Evolutionary conservation across 1,284 basidiomycete species (phyloP).

Genomic region (Fistulina hepatica): DNA sequence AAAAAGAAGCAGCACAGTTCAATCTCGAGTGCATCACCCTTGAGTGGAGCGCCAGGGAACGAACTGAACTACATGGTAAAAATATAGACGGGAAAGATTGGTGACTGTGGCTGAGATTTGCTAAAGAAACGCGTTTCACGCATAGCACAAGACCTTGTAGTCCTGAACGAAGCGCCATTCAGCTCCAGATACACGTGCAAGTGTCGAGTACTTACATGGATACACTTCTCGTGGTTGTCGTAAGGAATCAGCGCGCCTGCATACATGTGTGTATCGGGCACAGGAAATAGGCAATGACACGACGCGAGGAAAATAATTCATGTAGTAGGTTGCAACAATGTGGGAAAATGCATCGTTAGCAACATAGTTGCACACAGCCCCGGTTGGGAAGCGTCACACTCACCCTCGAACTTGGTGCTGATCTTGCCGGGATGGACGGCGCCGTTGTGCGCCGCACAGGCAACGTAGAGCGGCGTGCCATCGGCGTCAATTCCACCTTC

Average conservation of each 20-base stretch:
- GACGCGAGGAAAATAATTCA: slow-evolving; percentile 2
- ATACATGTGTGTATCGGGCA: too few species aligned
- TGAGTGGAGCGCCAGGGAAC: too few species aligned
- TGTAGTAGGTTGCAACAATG: neutral
- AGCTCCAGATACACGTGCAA: neutral
- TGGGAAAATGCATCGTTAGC: neutral
- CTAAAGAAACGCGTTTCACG: slow-evolving; percentile 4
- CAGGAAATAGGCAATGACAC: too few species aligned
- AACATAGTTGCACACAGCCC: too few species aligned
- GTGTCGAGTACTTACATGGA: slow-evolving; percentile 26
- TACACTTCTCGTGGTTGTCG: slow-evolving; percentile 35
- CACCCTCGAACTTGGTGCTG: slow-evolving; percentile 42
- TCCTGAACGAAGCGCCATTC: slow-evolving; percentile 1
- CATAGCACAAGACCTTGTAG: slow-evolving; percentile 14
- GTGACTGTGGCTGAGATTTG: too few species aligned
- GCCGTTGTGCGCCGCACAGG: slow-evolving; percentile 41
- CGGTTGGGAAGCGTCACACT: too few species aligned
- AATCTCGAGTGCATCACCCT: too few species aligned
- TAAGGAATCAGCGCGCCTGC: slow-evolving; percentile 43
- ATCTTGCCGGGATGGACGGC: slow-evolving; percentile 55
- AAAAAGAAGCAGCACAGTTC: too few species aligned
- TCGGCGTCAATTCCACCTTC: slow-evolving; percentile 57
- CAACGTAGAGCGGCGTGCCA: slow-evolving; percentile 51
- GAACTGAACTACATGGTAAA: too few species aligned
- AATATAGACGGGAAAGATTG: too few species aligned